Evolutionary conservation across 2,329 filamentous ascomycete genomes (phyloP), one percentile per base, ranked within the genome.

Genomic region (Incumbomyces delicatus): DNA sequence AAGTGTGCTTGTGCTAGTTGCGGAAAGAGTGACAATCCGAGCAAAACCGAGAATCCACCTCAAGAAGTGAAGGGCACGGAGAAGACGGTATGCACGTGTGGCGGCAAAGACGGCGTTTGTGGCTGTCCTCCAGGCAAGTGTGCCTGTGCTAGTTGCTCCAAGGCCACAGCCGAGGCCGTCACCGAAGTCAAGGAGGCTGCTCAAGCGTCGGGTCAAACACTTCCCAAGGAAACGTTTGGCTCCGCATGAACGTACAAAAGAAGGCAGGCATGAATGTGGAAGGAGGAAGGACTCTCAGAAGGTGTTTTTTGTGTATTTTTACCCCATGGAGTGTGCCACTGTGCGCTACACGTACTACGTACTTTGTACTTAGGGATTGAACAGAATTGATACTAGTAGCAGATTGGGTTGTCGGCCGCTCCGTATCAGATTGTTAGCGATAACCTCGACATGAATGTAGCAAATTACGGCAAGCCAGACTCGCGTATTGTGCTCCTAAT

Each of bases 11-110:
- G 67, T 50, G 54, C 53, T 12, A 61, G 59, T 14, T 70, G 67
- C 45, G 44, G 47, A 20, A 61, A 62, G 52, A 44, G 44, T 42
- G 52, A 48, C 17, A 29, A 45, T 22, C 42, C 42, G 11, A 37
- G 34, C 22, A 37, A 38, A 34, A 29, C 33, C 12, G 42, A 34
- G 8, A 45, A 45, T 17, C 57, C 65, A 56, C 61, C 71, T 59
- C 55, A 62, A 41, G 32, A 51, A 7, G 60, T 66, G 46, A 50
- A 58, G n/a, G 65, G 56, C 5, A 61, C 61, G 1, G 60, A 65
- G 38, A 69, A 68, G 60, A 66, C 66, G 5, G 62, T 61, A 11
- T 69, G 69, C 50, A 58, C 60, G 41, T 68, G 64, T 55, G 63
- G 57, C 30, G 70, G 63, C 46, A 60, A 61, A 42, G 59, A 57